A percentile compares a stretch with the other conserved stretches of the same genome.
Conservation (phyloP, 2,329 filamentous ascomycete genomes). For the Chaetoscypha palmicola region DNA sequence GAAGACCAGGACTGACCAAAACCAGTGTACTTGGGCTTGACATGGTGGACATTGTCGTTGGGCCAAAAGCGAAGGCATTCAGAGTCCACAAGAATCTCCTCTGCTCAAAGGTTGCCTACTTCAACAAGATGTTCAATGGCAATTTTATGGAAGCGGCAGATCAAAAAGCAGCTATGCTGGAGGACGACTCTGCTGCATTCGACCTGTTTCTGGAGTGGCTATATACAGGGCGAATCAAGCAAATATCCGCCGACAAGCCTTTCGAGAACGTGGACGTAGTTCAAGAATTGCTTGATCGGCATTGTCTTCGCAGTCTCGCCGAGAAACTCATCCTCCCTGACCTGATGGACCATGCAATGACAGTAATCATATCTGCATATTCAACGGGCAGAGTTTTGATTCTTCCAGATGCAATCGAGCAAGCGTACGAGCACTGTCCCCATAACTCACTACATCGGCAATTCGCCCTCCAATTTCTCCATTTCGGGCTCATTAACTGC, state of each 20-base stretch:
- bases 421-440: no score
- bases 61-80: background rate
- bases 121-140: slow-evolving; percentile 15
- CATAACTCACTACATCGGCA: no score
- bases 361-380: no score
- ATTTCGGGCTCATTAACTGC: no score
- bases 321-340: background rate
- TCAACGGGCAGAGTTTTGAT: no score
- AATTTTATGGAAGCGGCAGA: slow-evolving; percentile 10
- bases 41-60: background rate
- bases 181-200: slow-evolving; percentile 1
- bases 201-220: slow-evolving; percentile 2
- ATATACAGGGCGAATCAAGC: no score
- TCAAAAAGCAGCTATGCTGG: background rate
- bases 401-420: no score
- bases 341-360: background rate
- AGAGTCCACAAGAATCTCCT: slow-evolving; percentile 15
- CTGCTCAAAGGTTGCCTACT: slow-evolving; percentile 8
- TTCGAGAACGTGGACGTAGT: background rate
- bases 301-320: background rate
- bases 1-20: background rate
- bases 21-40: background rate
- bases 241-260: background rate
- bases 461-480: no score
- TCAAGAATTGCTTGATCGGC: background rate